phyloP scores from a whole-genome alignment of 2,329 filamentous ascomycete species.

The Diatrype stigma region DNA sequence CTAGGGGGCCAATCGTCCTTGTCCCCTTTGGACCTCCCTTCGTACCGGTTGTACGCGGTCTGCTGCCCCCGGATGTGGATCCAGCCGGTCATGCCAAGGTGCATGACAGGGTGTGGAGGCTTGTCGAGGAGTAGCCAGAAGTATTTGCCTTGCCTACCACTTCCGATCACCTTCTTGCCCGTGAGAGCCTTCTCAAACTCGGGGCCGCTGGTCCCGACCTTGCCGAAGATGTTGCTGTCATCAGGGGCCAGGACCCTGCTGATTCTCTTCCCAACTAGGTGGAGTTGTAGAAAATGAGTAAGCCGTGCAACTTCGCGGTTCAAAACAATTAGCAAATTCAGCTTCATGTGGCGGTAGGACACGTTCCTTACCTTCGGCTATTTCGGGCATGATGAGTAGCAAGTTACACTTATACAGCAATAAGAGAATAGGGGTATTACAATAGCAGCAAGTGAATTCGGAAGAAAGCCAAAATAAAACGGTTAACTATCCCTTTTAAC shows the following conservation, averaged over 20 bases:
- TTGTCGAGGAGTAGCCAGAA: slow-evolving; percentile 79
- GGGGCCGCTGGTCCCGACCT: slow-evolving; percentile 74
- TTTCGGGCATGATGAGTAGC: slow-evolving; percentile 24
- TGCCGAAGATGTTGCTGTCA: slow-evolving; percentile 84
- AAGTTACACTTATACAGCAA: neutral
- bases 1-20: slow-evolving; percentile 78
- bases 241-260: slow-evolving; percentile 66
- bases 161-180: slow-evolving; percentile 66
- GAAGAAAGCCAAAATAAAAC: no score
- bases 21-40: slow-evolving; percentile 63
- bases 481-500: neutral
- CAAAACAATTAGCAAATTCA: neutral
- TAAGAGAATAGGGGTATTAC: no score
- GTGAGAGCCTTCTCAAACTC: slow-evolving; percentile 70
- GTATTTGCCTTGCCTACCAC: slow-evolving; percentile 91
- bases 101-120: slow-evolving; percentile 83
- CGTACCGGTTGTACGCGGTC: slow-evolving; percentile 77
- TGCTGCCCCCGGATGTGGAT: slow-evolving; percentile 77
- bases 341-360: neutral
- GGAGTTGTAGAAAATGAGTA: slow-evolving; percentile 77
- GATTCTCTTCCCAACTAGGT: slow-evolving; percentile 81
- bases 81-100: slow-evolving; percentile 83
- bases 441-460: no score
- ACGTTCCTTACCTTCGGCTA: slow-evolving; percentile 22
- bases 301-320: slow-evolving; percentile 64